Evolutionary conservation across 345 rosid genomes (phyloP), one percentile per base, ranked within the genome.

Genomic region (Rhizophora apiculata): DNA sequence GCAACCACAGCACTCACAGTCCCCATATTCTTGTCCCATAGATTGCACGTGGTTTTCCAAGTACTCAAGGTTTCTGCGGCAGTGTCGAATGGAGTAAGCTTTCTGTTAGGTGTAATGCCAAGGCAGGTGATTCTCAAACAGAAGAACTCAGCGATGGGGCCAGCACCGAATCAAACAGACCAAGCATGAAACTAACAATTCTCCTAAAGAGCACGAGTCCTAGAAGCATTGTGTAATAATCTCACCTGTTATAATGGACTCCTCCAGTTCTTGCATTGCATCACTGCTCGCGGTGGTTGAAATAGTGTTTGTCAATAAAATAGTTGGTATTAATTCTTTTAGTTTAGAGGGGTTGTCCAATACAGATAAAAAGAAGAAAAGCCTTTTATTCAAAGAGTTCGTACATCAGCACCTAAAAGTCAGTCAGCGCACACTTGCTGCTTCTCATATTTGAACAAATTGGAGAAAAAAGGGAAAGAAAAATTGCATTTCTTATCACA

Each of bases 1-100:
- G 97, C 98, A 15, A 91, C 97, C 65, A 88, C 82, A 89, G 98
- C 97, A 49, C 87, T 91, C 74, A 87, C 97, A 0, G 96, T 91
- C 52, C 97, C 97, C 5, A 88, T 94, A 77, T 94, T 94, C 83
- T 71, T 91, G 56, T 91, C 97, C 1, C 91, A 94, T 63, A 54
- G 79, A 74, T 76, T 89, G 51, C 92, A 87, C 20, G 88, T 72
- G 39, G 68, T 87, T 68, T 94, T 94, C 79, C 98, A 94, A 72
- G 64, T 91, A 58, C 88, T 94, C 15, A 94, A 91, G 86, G 80
- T 94, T 55, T 91, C 98, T 0, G 97, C 98, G 6, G 76, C 98
- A 0, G 86, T 88, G 11, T 94, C 96, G 96, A 94, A 91, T 66
- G 98, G 98, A 20, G 98, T 91, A 55, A 91, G 88, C 86, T 94